phyloP scores from a whole-genome alignment of 2,329 filamentous ascomycete species.

The Stachybotrys chartarum region DNA sequence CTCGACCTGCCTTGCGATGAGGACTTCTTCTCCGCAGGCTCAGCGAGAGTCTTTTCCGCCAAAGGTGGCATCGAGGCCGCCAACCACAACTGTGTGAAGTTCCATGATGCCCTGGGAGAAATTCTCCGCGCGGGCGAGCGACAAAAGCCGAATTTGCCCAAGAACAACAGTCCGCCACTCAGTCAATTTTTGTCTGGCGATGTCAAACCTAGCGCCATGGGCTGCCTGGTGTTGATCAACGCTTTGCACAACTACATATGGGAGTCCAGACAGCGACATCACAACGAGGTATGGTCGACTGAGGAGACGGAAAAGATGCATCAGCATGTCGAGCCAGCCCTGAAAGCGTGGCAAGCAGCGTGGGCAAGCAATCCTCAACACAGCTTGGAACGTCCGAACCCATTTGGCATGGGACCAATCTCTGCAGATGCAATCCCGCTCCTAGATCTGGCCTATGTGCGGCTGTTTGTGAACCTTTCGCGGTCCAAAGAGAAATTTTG shows the following conservation, averaged over 20 bases:
- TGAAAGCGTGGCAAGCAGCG: constrained; percentile 89
- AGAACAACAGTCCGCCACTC: constrained; percentile 6
- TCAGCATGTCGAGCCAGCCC: constrained; percentile 83
- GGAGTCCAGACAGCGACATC: constrained; percentile 88
- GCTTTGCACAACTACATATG: constrained; percentile 97
- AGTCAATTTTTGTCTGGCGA: background rate
- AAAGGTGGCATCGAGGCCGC: constrained; percentile 66
- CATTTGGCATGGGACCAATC: constrained; percentile 71
- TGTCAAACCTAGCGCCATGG: constrained; percentile 75
- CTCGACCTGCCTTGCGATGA: constrained; percentile 90
- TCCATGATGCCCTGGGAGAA: constrained; percentile 74
- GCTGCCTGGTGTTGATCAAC: constrained; percentile 85
- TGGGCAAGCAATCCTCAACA: constrained; percentile 86
- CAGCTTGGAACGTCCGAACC: constrained; percentile 76
- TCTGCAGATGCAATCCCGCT: constrained; percentile 88
- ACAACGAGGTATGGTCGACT: constrained; percentile 81
- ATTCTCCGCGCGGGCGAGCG: constrained; percentile 70
- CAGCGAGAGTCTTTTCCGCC: constrained; percentile 70
- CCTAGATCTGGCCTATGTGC: constrained; percentile 84
- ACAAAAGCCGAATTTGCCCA: constrained; percentile 45
- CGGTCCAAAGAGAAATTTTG: constrained; percentile 89
- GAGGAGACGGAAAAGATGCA: constrained; percentile 96
- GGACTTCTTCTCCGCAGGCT: constrained; percentile 80
- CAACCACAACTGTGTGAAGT: constrained; percentile 65
- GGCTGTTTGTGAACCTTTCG: constrained; percentile 88